Conservation (phyloP, 2,329 filamentous ascomycete genomes). For the Ustulina deusta region DNA sequence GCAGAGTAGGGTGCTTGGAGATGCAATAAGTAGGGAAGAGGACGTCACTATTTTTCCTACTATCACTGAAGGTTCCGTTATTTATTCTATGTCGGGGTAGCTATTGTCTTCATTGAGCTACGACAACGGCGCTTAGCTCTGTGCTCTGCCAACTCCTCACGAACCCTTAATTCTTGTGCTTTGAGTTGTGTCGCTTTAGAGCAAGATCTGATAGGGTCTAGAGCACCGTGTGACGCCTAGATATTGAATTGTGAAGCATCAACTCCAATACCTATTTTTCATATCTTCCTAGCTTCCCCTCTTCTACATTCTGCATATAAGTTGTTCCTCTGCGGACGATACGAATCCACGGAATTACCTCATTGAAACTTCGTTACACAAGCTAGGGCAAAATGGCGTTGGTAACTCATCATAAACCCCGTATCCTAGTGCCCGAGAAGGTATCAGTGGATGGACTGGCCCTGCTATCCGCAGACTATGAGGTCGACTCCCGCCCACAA, state of each 20-base stretch:
- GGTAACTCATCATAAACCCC: constrained; percentile 36
- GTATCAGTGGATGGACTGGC: constrained; percentile 82
- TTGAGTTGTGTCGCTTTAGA: background rate
- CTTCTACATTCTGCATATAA: background rate
- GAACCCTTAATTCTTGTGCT: background rate
- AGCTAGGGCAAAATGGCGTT: constrained; percentile 24
- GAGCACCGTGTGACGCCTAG: background rate
- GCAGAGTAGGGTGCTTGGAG: constrained; percentile 1
- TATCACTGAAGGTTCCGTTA: background rate
- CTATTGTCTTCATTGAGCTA: background rate
- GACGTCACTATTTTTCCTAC: constrained; percentile 6
- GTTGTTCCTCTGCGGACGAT: background rate
- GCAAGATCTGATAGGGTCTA: background rate
- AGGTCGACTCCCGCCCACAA: constrained; percentile 75
- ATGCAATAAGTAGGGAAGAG: background rate
- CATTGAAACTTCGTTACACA: background rate
- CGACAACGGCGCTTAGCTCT: background rate
- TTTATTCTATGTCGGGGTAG: background rate
- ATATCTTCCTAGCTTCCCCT: background rate
- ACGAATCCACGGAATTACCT: background rate
- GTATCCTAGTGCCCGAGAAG: constrained; percentile 82
- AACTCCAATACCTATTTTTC: background rate
- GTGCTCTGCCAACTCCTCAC: background rate
- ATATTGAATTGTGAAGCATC: background rate
- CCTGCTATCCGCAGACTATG: constrained; percentile 72